Evolutionary conservation across 306 rosid genomes (phyloP).

Genomic region (Dalbergia cochinchinensis): DNA sequence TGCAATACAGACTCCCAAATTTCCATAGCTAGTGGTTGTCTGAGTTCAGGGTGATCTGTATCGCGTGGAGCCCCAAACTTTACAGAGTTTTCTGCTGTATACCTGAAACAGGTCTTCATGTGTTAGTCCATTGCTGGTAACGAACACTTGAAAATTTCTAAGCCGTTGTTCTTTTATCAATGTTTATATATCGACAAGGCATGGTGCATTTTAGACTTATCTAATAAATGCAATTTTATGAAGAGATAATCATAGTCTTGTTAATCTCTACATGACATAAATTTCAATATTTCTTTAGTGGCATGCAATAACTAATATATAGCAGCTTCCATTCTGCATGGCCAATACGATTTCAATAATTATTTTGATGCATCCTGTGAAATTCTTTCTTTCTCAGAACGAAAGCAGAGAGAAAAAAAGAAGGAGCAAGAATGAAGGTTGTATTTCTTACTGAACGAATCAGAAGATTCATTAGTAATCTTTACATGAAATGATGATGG

Average conservation of each 20-base stretch:
- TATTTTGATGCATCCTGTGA: neutral
- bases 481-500: no score
- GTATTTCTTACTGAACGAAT: no score
- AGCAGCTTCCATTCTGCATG: neutral
- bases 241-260: neutral
- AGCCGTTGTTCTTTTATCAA: conserved; percentile 4
- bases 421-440: no score
- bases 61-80: conserved; percentile 76
- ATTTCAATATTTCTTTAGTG: neutral
- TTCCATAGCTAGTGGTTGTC: conserved; percentile 82
- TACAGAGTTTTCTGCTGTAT: conserved; percentile 76
- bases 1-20: conserved; percentile 73
- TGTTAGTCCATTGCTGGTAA: conserved; percentile 13
- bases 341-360: neutral
- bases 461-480: no score
- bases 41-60: conserved; percentile 81
- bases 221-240: neutral
- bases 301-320: neutral
- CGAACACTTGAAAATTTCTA: neutral
- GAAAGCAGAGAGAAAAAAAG: no score
- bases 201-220: conserved; percentile 12
- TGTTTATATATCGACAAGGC: neutral
- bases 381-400: no score
- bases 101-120: conserved; percentile 55
- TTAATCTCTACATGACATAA: neutral